phyloP scores from a whole-genome alignment of 768 basidiomycete species.

The Suillus tomentosus region DNA sequence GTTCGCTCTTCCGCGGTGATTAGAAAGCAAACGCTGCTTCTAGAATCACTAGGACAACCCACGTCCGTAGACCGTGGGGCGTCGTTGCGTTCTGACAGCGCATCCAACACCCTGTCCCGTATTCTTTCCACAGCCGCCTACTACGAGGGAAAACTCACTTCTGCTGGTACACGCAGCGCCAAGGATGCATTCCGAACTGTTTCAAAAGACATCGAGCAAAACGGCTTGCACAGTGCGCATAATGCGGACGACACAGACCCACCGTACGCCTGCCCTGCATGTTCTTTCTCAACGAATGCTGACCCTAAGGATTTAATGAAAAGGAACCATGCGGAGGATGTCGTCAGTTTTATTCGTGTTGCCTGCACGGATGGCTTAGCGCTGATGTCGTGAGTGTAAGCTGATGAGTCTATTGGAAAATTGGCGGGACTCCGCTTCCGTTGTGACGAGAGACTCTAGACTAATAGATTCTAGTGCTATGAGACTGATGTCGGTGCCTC shows the following conservation, averaged over 20 bases:
- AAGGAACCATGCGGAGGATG: slow-evolving; percentile 48
- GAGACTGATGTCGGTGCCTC: too few relatives aligned
- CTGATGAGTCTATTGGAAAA: not conserved
- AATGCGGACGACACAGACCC: slow-evolving; percentile 37
- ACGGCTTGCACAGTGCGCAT: slow-evolving; percentile 52
- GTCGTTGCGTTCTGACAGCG: slow-evolving; percentile 34
- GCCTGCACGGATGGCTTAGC: slow-evolving; percentile 57
- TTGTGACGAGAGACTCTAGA: not conserved
- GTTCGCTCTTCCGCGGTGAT: slow-evolving; percentile 55
- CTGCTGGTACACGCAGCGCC: slow-evolving; percentile 48
- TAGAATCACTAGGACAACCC: slow-evolving; percentile 41
- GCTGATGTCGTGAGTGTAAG: slow-evolving; percentile 46
- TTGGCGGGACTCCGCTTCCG: slow-evolving; percentile 28
- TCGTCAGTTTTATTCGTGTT: slow-evolving; percentile 55
- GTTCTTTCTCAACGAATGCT: slow-evolving; percentile 14
- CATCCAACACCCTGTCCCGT: slow-evolving; percentile 41
- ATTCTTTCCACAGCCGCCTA: slow-evolving; percentile 48
- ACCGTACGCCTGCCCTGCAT: slow-evolving; percentile 42
- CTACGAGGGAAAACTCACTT: slow-evolving; percentile 54
- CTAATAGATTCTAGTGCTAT: too few relatives aligned
- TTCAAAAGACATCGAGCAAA: slow-evolving; percentile 59
- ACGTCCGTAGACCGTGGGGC: slow-evolving; percentile 29
- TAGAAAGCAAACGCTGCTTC: slow-evolving; percentile 46
- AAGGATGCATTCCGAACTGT: slow-evolving; percentile 58
- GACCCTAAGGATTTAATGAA: slow-evolving; percentile 21